Evolutionary conservation across 768 basidiomycete species (phyloP), one percentile per base, ranked within the genome.

Genomic region (Filobasidium floriforme): DNA sequence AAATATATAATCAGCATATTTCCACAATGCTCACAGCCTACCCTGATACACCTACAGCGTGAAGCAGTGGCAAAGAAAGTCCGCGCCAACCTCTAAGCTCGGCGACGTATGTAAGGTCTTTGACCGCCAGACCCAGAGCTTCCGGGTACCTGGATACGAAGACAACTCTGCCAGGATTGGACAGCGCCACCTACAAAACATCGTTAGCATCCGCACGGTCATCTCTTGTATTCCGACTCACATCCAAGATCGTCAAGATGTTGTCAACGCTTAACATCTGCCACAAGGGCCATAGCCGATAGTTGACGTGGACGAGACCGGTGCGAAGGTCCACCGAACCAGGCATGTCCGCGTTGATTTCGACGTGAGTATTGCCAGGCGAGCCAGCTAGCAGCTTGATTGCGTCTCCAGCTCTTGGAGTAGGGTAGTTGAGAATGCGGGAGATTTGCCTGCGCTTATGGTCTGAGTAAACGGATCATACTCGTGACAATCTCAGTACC

Each of bases 241-340:
- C 73, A 68, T 98, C 93, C 74, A 90, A 91, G 65, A 90, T 87
- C 7, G 90, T 92, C 67, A 98, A 80, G 68, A 98, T 89, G 71
- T 94, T 92, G 76, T 96, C 93, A 63, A 94, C 85, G 72, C 91
- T 92, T 67, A 97, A 79, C 66, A 88, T 88, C 76, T 92, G 89
- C 83, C 97, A 96, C 60, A 98, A 75, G 1, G 93, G 93, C 91
- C 92, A 98, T 85, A 96, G 89, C 44, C 91, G 92, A 75, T 93
- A 92, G 79, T 94, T 93, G 74, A 92, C 89, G 70, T 93, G 90
- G 41, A 93, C 89, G 59, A 94, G 81, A 0, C 92, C 92, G 51
- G 87, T 84, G 29, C 92, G 90, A 73, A 94, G 92, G 78, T 94
- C 92, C 54, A 94, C 84, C 22, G 90, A 89, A n/a, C 92, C 92